These are phyloP conservation scores for Nannochloropsis granulata DNA, from an alignment of 108 stramenopile genomes.

Conservation along the genomic window DNA sequence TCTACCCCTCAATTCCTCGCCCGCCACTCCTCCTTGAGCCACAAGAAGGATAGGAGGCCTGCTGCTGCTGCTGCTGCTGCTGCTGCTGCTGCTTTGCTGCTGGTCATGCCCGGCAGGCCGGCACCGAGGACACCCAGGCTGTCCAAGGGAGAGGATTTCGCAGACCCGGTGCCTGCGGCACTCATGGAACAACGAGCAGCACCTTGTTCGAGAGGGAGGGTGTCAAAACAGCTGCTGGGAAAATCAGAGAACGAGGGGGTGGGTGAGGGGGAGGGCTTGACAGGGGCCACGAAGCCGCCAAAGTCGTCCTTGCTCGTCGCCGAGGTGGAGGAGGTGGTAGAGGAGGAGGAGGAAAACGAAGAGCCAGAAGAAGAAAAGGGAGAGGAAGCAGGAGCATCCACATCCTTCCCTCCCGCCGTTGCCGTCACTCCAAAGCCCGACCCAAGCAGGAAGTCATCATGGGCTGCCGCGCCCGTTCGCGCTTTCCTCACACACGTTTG, in stretches of 20 bases:
- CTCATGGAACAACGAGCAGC: too few relatives aligned
- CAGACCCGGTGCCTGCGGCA: neutral
- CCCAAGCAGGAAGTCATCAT: neutral
- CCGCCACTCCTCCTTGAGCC: too few relatives aligned
- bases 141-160: neutral
- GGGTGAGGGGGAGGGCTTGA: neutral
- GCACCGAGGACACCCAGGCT: neutral
- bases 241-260: neutral
- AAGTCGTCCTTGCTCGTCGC: neutral
- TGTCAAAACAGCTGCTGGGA: neutral
- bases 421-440: neutral
- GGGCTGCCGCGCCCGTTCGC: neutral
- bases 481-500: too few relatives aligned
- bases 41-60: too few relatives aligned
- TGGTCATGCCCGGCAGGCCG: neutral
- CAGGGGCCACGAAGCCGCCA: neutral
- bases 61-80: too few relatives aligned
- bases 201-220: too few relatives aligned
- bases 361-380: neutral
- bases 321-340: neutral
- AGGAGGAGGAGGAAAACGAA: too few relatives aligned
- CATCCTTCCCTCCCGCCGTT: neutral
- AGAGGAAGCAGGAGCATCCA: neutral
- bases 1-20: neutral
- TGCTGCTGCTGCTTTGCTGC: neutral